These are phyloP conservation scores for Endoconidiophora laricicola DNA, from an alignment of 2,329 filamentous ascomycete genomes.

Conservation along the genomic window DNA sequence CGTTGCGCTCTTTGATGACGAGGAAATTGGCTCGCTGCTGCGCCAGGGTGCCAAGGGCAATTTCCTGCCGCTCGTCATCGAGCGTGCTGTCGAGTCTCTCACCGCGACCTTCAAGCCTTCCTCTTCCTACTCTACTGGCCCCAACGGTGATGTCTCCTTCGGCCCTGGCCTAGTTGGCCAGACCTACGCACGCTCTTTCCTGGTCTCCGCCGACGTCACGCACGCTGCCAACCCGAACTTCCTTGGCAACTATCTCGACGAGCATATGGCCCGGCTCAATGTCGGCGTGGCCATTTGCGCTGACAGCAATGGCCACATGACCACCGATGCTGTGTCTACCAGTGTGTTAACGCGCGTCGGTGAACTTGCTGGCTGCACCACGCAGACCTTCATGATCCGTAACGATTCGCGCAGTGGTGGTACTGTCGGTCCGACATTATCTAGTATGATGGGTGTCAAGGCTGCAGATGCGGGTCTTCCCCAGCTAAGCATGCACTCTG, in stretches of 20 bases:
- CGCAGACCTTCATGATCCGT: slow-evolving; percentile 87
- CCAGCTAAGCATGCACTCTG: slow-evolving; percentile 86
- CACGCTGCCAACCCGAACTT: slow-evolving; percentile 96
- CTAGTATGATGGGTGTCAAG: slow-evolving; percentile 61
- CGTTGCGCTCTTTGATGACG: slow-evolving; percentile 89
- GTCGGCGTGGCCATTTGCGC: slow-evolving; percentile 65
- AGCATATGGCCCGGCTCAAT: slow-evolving; percentile 78
- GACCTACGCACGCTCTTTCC: slow-evolving; percentile 82
- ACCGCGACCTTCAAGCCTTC: slow-evolving; percentile 26
- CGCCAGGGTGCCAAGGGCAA: slow-evolving; percentile 83
- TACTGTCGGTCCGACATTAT: slow-evolving; percentile 87
- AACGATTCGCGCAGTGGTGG: slow-evolving; percentile 83
- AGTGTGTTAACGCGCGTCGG: slow-evolving; percentile 66
- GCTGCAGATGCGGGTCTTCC: slow-evolving; percentile 79
- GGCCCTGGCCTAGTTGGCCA: slow-evolving; percentile 52
- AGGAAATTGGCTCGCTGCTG: slow-evolving; percentile 84
- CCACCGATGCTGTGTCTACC: slow-evolving; percentile 74
- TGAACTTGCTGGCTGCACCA: slow-evolving; percentile 49
- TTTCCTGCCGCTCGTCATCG: slow-evolving; percentile 66
- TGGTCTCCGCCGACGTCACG: slow-evolving; percentile 82
- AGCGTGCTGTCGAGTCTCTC: slow-evolving; percentile 59
- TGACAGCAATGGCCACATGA: slow-evolving; percentile 91
- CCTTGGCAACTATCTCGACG: slow-evolving; percentile 61
- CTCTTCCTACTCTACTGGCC: no score
- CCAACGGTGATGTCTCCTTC: slow-evolving; percentile 21